Percentiles rank a stretch among this genome's conserved stretches.
Conservation (phyloP, 192 early-diverging fungal genomes). For the Backusella westeae region DNA sequence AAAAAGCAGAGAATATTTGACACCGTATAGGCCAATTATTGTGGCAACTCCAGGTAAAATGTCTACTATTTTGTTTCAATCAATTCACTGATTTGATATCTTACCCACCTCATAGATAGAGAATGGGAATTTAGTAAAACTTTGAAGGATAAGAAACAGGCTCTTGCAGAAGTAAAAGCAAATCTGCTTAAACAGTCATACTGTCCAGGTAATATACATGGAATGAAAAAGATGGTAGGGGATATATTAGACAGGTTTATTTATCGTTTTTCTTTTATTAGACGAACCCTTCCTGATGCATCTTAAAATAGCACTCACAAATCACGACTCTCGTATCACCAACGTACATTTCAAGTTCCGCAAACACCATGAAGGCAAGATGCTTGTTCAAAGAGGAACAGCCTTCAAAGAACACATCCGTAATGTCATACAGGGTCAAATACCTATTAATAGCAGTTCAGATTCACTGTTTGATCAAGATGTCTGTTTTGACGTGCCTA, state of each 20-base stretch:
- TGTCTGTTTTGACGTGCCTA: conserved; percentile 36
- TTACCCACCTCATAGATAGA: not conserved
- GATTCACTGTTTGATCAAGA: conserved; percentile 5
- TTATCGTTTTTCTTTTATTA: not conserved
- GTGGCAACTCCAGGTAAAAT: conserved; percentile 32
- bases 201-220: conserved; percentile 11
- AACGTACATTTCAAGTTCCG: conserved; percentile 35
- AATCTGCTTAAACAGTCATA: conserved; percentile 33
- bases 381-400: conserved; percentile 38
- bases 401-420: conserved; percentile 39
- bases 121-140: conserved; percentile 33
- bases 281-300: conserved; percentile 32
- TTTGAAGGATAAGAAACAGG: conserved; percentile 29
- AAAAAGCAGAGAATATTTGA: conserved; percentile 36
- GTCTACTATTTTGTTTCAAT: no score
- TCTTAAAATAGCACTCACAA: conserved; percentile 24
- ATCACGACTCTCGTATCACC: conserved; percentile 22
- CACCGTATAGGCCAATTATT: conserved; percentile 38
- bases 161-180: conserved; percentile 29
- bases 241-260: no score
- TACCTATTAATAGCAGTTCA: not conserved
- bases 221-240: no score
- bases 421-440: conserved; percentile 18
- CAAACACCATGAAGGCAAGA: conserved; percentile 47
- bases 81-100: no score